Base-by-base conservation (phyloP, 352 stramenopile genomes). In the Elongisporangium prolatum region DNA sequence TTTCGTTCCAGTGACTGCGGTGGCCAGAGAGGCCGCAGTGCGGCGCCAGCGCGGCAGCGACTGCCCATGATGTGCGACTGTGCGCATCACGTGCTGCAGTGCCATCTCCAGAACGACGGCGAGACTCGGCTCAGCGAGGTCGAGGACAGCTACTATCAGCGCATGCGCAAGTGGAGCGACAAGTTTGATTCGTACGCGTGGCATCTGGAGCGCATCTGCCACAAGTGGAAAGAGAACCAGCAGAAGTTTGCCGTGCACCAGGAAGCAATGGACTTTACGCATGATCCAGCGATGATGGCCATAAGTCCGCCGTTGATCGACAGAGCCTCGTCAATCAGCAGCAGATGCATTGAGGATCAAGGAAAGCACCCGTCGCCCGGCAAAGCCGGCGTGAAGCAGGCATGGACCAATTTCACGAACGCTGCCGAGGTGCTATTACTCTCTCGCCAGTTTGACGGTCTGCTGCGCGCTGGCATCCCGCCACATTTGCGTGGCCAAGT, bases 191-290 rank as follows among this genome's bases (percentile, higher is more conserved):
- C 59, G 0, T 73, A 73, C 21, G 77, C 89, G 56, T 91, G 81
- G 81, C 59, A 68, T 40, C 66, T 76, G 8, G 62, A 72, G 24
- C 69, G 72, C 37, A 70, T 89, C 50, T 81, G 81, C 54, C 78
- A 89, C 55, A 88, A 88, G 62, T 89, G 81, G 81, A 75, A 75
- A 48, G 78, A 88, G 51, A 79, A 88, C 54, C 78, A 91, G 57
- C 71, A 82, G 48, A 74, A 73, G 25, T 77, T 86, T 50, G 49
- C 55, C n/a, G 49, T 67, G 40, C 21, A 47, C 11, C 37, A 60
- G 21, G 28, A 20, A 28, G 9, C 24, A 0, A 17, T 48, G 2
- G 4, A 47, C 20, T 20, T 18, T 4, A 21, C 24, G 20, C 14
- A 13, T 52, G 55, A 50, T 8, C 21, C 14, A 8, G 57, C 20